These are phyloP conservation scores for Mariannaea elegans DNA, from an alignment of 2,329 filamentous ascomycete genomes.

Conservation along the genomic window DNA sequence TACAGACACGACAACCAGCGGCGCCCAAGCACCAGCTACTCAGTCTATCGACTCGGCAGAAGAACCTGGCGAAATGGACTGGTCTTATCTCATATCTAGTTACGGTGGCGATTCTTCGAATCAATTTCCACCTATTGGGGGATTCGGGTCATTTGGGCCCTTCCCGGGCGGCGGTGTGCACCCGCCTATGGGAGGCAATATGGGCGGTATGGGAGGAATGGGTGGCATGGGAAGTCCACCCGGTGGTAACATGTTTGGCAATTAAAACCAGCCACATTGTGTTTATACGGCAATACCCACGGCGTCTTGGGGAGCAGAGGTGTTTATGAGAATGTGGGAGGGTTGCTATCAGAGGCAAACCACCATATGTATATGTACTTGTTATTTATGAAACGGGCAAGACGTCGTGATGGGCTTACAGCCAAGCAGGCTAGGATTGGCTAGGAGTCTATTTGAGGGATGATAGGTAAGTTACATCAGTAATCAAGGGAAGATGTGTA, in stretches of 20 bases:
- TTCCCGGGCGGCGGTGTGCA: conserved; percentile 33
- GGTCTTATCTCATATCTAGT: conserved; percentile 57
- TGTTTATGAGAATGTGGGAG: not conserved
- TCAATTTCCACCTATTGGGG: conserved; percentile 42
- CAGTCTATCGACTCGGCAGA: conserved; percentile 36
- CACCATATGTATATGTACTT: not conserved
- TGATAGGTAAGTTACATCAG: not conserved
- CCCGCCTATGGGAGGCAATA: conserved; percentile 23
- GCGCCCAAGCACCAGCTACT: conserved; percentile 22
- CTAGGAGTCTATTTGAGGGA: not conserved
- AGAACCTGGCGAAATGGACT: conserved; percentile 55
- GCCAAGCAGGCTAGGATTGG: not conserved
- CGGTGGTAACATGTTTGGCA: conserved; percentile 41
- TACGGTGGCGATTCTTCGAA: conserved; percentile 45
- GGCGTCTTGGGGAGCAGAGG: not conserved
- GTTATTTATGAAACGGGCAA: not conserved
- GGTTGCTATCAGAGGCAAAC: too few species aligned
- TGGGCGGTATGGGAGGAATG: conserved; percentile 37
- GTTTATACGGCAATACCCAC: conserved; percentile 4
- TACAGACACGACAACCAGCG: conserved; percentile 31
- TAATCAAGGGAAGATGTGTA: not conserved
- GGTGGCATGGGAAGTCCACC: conserved; percentile 29
- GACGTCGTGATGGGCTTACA: not conserved
- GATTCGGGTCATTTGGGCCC: conserved; percentile 41
- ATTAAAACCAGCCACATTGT: conserved; percentile 14